Evolutionary conservation across 345 rosid genomes (phyloP), one percentile per base, ranked within the genome.

Genomic region (Salix viminalis): DNA sequence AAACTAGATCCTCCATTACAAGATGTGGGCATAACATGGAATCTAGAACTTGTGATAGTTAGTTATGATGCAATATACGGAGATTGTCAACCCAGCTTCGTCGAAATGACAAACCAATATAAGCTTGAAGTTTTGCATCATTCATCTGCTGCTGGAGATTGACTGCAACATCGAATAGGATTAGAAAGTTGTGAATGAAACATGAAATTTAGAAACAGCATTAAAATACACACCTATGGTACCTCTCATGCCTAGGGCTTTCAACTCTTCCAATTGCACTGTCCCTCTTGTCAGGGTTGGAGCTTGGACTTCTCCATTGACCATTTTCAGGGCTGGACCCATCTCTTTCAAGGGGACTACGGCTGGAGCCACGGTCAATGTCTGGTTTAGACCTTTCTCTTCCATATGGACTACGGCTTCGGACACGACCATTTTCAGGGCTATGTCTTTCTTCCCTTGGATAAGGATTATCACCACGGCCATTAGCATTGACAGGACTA

Each of bases 171-270:
- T 41, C 5, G 19, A 36, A 18, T 18, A 56, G 50, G 18, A 9
- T 58, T 1, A 58, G 48, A 19, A 6, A 1, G 6, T 18, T 5
- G 19, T 24, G 2, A 4, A 42, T 36, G 19, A 28, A 54, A 78
- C 28, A 2, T 8, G 19, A 73, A 56, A 70, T 60, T 3, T 12
- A 72, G 41, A 71, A 36, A 4, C 2, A 7, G 12, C 39, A 23
- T 32, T 39, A 9, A 5, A 3, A 72, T 9, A 7, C 77, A 66
- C 42, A 87, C 94, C 94, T 87, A 79, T 60, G 70, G 76, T 52
- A 81, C 72, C 89, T 81, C 37, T 79, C 89, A 52, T 81, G 71
- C 42, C 73, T 68, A 12, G 94, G 94, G 84, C 94, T 93, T 41
- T 85, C 94, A 46, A 82, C 91, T 75, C 88, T 89, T 30, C 86